A percentile compares a stretch with the other conserved stretches of the same genome.
Conservation (phyloP, 345 rosid genomes). For the Pistacia atlantica region DNA sequence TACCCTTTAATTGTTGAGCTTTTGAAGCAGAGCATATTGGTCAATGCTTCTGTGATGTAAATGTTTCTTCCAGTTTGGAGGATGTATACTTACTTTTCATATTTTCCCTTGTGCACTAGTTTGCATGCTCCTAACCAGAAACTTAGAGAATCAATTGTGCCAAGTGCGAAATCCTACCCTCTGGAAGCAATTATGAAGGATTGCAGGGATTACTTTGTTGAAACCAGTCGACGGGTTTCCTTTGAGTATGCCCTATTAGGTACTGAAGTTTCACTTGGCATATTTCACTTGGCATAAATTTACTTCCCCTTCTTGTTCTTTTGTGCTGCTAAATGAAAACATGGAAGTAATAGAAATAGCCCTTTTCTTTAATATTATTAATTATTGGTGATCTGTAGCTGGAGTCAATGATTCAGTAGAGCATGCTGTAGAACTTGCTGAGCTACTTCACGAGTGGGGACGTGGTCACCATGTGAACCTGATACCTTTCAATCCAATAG, state of each 20-base stretch:
- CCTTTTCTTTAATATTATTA: background rate
- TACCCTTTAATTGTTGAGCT: conserved; percentile 4
- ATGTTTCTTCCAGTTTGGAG: conserved; percentile 3
- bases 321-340: background rate
- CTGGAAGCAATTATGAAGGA: conserved; percentile 90
- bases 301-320: background rate
- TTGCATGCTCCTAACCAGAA: conserved; percentile 92
- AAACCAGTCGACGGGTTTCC: conserved; percentile 84
- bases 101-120: conserved; percentile 41
- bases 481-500: conserved; percentile 92
- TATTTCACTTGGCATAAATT: conserved; percentile 12
- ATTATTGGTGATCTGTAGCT: conserved; percentile 49
- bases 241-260: conserved; percentile 96
- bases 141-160: conserved; percentile 87
- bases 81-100: background rate
- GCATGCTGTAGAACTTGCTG: conserved; percentile 84
- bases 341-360: background rate
- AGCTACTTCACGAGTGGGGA: conserved; percentile 82
- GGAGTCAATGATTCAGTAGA: conserved; percentile 85
- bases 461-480: conserved; percentile 81
- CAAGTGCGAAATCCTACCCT: conserved; percentile 92
- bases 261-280: conserved; percentile 27
- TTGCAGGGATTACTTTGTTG: conserved; percentile 79
- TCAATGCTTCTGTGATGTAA: background rate
- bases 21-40: background rate